Conservation (phyloP, 148 eudicot genomes). For the Persicaria tinctoria region DNA sequence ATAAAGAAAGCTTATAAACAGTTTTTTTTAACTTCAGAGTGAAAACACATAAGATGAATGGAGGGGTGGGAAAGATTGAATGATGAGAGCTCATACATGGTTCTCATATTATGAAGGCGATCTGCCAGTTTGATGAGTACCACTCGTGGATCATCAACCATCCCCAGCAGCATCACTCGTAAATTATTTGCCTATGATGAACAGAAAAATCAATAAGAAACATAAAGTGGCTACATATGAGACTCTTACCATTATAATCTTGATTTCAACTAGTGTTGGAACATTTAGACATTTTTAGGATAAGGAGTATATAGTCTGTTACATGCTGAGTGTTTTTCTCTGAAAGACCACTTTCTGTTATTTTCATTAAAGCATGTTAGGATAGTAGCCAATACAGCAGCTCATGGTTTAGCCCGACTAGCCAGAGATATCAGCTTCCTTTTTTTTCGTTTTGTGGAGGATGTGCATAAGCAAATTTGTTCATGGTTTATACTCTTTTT, state of each 20-base stretch:
- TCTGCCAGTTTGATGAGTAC: constrained; percentile 97
- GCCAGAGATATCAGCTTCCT: too few relatives aligned
- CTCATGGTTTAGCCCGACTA: too few relatives aligned
- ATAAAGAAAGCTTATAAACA: too few relatives aligned
- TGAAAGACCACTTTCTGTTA: too few relatives aligned
- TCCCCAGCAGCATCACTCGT: constrained; percentile 91
- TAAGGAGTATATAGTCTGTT: too few relatives aligned
- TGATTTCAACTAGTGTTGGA: not conserved
- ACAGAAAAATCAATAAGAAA: constrained; percentile 13
- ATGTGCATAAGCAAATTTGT: too few relatives aligned
- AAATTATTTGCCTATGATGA: constrained; percentile 65
- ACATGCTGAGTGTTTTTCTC: too few relatives aligned
- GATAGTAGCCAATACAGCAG: too few relatives aligned
- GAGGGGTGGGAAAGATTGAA: constrained; percentile 8
- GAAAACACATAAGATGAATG: not conserved
- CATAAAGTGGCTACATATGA: constrained; percentile 1
- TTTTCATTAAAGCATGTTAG: too few relatives aligned
- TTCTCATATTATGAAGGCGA: constrained; percentile 99
- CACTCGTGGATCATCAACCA: constrained; percentile 98
- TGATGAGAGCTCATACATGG: constrained; percentile 51
- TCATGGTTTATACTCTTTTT: too few relatives aligned
- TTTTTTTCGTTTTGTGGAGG: too few relatives aligned
- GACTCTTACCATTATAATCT: not conserved
- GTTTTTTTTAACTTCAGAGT: not conserved
- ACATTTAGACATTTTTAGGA: not conserved